Conservation (phyloP, 129 eudicot species). For the Helianthus annuus region DNA sequence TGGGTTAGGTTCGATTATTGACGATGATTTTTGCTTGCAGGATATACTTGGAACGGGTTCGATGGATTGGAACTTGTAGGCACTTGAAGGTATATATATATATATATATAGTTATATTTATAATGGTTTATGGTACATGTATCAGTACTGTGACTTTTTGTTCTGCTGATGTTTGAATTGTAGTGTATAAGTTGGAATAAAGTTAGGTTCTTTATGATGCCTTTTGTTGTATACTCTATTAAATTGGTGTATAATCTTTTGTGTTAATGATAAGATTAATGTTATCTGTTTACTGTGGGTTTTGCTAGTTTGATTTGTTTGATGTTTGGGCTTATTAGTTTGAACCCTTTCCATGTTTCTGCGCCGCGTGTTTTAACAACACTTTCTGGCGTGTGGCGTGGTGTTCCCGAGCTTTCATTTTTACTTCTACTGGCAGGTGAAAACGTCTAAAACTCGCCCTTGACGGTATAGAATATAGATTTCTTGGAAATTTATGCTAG, state of each 20-base stretch:
- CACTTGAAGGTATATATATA: constrained; percentile 15
- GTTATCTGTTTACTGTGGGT: neutral
- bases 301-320: neutral
- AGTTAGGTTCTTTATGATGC: constrained; percentile 23
- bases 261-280: constrained; percentile 11
- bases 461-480: neutral
- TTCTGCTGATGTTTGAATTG: constrained; percentile 12
- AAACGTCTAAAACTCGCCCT: neutral
- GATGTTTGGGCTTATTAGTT: constrained; percentile 3
- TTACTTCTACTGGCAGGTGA: constrained; percentile 85
- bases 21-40: constrained; percentile 50
- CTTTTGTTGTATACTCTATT: constrained; percentile 19
- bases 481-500: neutral
- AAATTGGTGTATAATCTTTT: neutral
- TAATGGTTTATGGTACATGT: neutral
- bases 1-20: constrained; percentile 55
- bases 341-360: neutral
- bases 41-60: constrained; percentile 40
- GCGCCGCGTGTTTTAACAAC: constrained; percentile 4
- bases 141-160: neutral
- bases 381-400: constrained; percentile 72
- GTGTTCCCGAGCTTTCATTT: constrained; percentile 78
- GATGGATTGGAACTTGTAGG: constrained; percentile 31
- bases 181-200: constrained; percentile 31
- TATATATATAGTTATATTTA: neutral